Evolutionary conservation across 257 asterid genomes (phyloP), one percentile per base, ranked within the genome.

Genomic region (Lithospermum erythrorhizon): DNA sequence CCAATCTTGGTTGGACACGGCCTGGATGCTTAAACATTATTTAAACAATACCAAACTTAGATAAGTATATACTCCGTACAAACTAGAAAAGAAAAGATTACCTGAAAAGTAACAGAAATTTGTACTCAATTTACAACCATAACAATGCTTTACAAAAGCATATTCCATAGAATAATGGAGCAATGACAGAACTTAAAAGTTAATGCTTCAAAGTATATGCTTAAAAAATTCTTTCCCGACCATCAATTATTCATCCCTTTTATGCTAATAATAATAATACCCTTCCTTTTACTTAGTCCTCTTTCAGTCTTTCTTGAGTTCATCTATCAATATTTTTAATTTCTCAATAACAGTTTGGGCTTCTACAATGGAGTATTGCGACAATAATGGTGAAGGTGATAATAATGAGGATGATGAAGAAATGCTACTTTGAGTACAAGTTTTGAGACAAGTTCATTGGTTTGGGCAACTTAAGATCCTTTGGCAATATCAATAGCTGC

Each of bases 391-490:
- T 16, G 41, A 55, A 4, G 62, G 53, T 14, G 41, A 60, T 11
- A 45, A 61, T 60, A 29, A 45, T n/a, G n/a, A n/a, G n/a, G n/a
- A n/a, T n/a, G n/a, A n/a, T n/a, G n/a, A n/a, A 25, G 49, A 21
- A 29, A 24, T 27, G 15, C 3, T 66, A 15, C 64, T 65, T 55
- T 30, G 47, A 21, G n/a, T 47, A 27, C 52, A 59, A 53, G 49
- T 54, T 16, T 21, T 56, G 23, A 58, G 25, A 18, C 55, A 62
- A 55, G 54, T 21, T 59, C n/a, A 14, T 51, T 22, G 55, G 35
- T 21, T 69, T 73, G 87, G 87, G 87, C 84, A 81, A 74, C 87
- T 76, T 65, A 61, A 51, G 58, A 76, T 56, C 87, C 87, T 81
- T 81, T 78, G 87, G 87, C 84, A 81, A 68, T 70, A 72, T 66